These are phyloP conservation scores for Pseudozyma sp. DNA, from an alignment of 1,284 basidiomycete species.

Conservation along the genomic window DNA sequence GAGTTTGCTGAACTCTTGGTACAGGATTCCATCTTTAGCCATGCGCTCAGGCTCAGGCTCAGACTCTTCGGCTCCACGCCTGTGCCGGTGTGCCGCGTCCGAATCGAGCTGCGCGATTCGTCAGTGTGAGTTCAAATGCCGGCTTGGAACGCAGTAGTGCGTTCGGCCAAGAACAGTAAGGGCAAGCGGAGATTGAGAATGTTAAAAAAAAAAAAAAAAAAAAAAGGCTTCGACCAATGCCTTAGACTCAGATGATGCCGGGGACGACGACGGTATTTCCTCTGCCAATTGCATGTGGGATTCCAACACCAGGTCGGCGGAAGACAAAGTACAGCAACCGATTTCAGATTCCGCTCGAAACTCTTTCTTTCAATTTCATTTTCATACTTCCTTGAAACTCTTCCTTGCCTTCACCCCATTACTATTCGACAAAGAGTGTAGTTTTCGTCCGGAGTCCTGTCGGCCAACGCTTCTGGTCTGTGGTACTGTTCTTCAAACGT, in stretches of 20 bases:
- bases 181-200: background rate
- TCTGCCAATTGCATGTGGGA: too few species aligned
- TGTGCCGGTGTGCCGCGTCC: background rate
- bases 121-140: background rate
- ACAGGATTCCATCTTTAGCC: background rate
- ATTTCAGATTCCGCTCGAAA: conserved; percentile 3
- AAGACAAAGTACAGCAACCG: background rate
- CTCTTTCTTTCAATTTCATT: background rate
- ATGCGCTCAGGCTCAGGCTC: background rate
- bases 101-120: background rate
- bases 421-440: too few species aligned
- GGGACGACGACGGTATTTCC: background rate
- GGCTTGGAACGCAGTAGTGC: background rate
- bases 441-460: too few species aligned
- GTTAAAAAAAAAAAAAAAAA: too few species aligned
- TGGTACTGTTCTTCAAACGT: too few species aligned
- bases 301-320: too few species aligned
- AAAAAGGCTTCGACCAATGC: too few species aligned
- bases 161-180: background rate
- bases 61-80: too few species aligned
- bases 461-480: too few species aligned
- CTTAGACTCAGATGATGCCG: background rate
- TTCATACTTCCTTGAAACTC: background rate
- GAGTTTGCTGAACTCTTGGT: background rate
- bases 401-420: background rate